Base-by-base conservation (phyloP, 2,329 filamentous ascomycete genomes). In the Davidsoniella eucalypti region DNA sequence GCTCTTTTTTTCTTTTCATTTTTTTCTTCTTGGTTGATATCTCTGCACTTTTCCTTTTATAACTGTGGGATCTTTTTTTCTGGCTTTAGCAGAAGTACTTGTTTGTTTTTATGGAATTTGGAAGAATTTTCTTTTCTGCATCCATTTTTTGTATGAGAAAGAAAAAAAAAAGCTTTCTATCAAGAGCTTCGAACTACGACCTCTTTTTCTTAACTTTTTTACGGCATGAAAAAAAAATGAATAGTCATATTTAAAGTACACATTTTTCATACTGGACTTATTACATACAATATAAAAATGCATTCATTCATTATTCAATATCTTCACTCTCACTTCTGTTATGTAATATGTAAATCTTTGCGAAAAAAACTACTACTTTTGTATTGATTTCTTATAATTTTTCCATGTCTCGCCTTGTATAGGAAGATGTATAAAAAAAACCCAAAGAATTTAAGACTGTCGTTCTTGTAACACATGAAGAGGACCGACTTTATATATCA, bases 1-100 rank as follows among this genome's bases (percentile, higher is more conserved):
- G 26, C n/a, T 52, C 45, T 39, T 49, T 48, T 37, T 40, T 44
- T 14, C 44, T n/a, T n/a, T n/a, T n/a, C n/a, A n/a, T 52, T 51
- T 48, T 36, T 45, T 51, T 40, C 29, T 44, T 47, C 29, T 49
- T 52, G 18, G 4, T 21, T 21, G 18, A 21, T 21, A 21, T 21
- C 18, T 21, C 47, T 17, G 36, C 17, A 21, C 37, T 45, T 51
- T 53, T 39, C 23, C 14, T 25, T 46, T 41, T 21, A 47, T n/a
- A 8, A 7, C 10, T n/a, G 7, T 26, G 42, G 16, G 18, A 21
- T 21, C 18, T 21, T 21, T 21, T 21, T 21, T 21, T 12, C 5
- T 14, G 42, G 25, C 21, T 44, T 44, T 36, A 33, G 36, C 25
- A 16, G 23, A 17, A 7, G 18, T 37, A n/a, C 8, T 21, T 21